Percentiles rank a stretch among this genome's conserved stretches.
These are phyloP conservation scores for Myochromella boudieri DNA, from an alignment of 768 basidiomycete species.

Conservation along the genomic window DNA sequence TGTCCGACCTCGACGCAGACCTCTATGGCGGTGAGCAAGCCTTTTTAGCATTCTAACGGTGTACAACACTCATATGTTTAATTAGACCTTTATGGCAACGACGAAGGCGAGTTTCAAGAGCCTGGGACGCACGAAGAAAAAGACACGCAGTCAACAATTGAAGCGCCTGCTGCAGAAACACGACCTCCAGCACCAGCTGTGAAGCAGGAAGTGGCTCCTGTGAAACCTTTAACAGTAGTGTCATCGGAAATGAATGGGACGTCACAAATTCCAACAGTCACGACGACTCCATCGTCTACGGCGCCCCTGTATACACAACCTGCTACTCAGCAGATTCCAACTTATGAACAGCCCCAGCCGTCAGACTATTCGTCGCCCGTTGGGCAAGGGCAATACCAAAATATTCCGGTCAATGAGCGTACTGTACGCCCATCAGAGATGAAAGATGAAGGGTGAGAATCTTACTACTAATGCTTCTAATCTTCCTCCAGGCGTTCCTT, in stretches of 20 bases:
- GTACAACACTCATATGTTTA: background rate
- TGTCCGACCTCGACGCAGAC: slow-evolving; percentile 88
- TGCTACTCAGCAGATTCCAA: slow-evolving; percentile 70
- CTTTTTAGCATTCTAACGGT: background rate
- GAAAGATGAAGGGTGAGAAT: slow-evolving; percentile 98
- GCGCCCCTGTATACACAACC: slow-evolving; percentile 24
- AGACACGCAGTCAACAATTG: slow-evolving; percentile 26
- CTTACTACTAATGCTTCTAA: slow-evolving; percentile 23
- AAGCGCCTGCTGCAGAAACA: slow-evolving; percentile 20
- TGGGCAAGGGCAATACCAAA: slow-evolving; percentile 42
- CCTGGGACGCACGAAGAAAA: slow-evolving; percentile 37
- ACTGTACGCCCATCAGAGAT: slow-evolving; percentile 84
- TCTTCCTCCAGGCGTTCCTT: slow-evolving; percentile 26
- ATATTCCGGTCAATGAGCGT: slow-evolving; percentile 51
- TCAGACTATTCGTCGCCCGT: slow-evolving; percentile 48
- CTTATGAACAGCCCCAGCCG: slow-evolving; percentile 67
- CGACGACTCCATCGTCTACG: slow-evolving; percentile 16
- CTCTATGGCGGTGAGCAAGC: slow-evolving; percentile 79
- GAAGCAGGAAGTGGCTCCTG: slow-evolving; percentile 16
- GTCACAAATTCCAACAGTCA: slow-evolving; percentile 17
- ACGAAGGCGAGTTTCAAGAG: slow-evolving; percentile 62
- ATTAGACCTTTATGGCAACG: slow-evolving; percentile 74
- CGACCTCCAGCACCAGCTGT: slow-evolving; percentile 14
- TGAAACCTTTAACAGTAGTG: slow-evolving; percentile 20
- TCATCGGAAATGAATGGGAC: slow-evolving; percentile 13